Percentiles rank a stretch among this genome's conserved stretches.
Evolutionary conservation across 1,139 yeast species (phyloP).

Genomic region (Meyerozyma guilliermondii): DNA sequence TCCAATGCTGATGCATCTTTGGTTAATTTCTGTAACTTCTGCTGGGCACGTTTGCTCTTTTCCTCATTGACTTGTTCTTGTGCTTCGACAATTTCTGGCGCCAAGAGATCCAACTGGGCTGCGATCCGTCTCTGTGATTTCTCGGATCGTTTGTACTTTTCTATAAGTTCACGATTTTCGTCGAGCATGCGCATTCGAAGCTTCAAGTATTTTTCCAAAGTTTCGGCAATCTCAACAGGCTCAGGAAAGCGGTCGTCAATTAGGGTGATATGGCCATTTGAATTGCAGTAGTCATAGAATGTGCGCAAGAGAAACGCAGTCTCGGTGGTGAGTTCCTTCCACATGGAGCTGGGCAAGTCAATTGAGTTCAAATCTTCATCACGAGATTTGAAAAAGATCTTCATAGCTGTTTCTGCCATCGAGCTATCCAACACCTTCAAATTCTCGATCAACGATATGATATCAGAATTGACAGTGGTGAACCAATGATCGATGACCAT

Average conservation of each 20-base stretch:
- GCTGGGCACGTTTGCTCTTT: conserved; percentile 13
- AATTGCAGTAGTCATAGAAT: conserved; percentile 60
- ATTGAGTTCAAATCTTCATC: conserved; percentile 58
- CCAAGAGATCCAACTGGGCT: conserved; percentile 9
- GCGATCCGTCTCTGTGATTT: conserved; percentile 10
- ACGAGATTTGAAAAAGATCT: conserved; percentile 54
- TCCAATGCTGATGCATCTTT: conserved; percentile 13
- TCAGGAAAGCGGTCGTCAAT: conserved; percentile 79
- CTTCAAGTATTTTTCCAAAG: conserved; percentile 48
- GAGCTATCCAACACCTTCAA: conserved; percentile 63
- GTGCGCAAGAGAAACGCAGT: conserved; percentile 67
- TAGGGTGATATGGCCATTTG: conserved; percentile 46
- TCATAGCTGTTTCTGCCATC: conserved; percentile 64
- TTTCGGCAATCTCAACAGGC: conserved; percentile 63
- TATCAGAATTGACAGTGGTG: conserved; percentile 60
- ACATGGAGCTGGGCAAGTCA: conserved; percentile 53
- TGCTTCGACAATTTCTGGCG: conserved; percentile 9
- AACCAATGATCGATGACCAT: conserved; percentile 76
- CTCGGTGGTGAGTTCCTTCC: conserved; percentile 72
- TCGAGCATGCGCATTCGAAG: conserved; percentile 35
- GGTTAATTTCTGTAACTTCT: conserved; percentile 10
- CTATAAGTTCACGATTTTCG: conserved; percentile 21
- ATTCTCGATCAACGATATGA: conserved; percentile 65
- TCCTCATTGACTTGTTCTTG: conserved; percentile 18
- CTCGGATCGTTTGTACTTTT: conserved; percentile 6